Conservation (phyloP, 2,329 filamentous ascomycete genomes). For the Biscogniauxia marginata region DNA sequence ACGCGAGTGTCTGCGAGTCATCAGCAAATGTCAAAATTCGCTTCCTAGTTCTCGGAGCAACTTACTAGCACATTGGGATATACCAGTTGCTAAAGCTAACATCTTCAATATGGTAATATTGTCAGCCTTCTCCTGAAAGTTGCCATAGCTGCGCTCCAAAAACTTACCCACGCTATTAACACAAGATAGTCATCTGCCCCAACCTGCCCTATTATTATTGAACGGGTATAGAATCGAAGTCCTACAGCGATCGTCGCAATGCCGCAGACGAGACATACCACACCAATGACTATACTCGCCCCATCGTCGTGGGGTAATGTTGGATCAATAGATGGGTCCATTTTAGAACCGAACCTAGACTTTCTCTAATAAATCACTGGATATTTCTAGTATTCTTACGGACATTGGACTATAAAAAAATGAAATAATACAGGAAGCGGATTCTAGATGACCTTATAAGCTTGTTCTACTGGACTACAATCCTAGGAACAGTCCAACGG, state of each 20-base stretch:
- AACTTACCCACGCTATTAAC: constrained; percentile 39
- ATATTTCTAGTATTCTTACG: not conserved
- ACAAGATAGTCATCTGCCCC: constrained; percentile 33
- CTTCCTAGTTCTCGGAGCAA: not conserved
- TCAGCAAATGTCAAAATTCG: constrained; percentile 2
- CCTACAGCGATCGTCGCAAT: constrained; percentile 26
- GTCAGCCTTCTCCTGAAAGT: not conserved
- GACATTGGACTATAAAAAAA: not conserved
- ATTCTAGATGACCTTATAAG: not conserved
- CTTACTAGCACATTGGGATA: constrained; percentile 25
- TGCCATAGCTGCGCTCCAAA: constrained; percentile 6
- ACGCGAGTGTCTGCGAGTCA: constrained; percentile 19
- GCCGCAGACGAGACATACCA: constrained; percentile 24
- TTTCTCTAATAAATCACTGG: constrained; percentile 1
- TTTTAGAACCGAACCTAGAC: not conserved
- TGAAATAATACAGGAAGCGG: not conserved
- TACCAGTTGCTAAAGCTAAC: constrained; percentile 22
- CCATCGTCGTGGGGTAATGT: constrained; percentile 20
- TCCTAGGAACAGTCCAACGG: not conserved
- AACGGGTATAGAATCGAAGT: constrained; percentile 33
- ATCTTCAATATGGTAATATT: constrained; percentile 11
- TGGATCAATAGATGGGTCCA: constrained; percentile 13
- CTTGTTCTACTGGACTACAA: not conserved
- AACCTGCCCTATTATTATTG: constrained; percentile 27
- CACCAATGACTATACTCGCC: constrained; percentile 22